Percentiles rank a stretch among this genome's conserved stretches.
These are phyloP conservation scores for Podospora comata DNA, from an alignment of 495 filamentous ascomycete genomes.

Conservation along the genomic window DNA sequence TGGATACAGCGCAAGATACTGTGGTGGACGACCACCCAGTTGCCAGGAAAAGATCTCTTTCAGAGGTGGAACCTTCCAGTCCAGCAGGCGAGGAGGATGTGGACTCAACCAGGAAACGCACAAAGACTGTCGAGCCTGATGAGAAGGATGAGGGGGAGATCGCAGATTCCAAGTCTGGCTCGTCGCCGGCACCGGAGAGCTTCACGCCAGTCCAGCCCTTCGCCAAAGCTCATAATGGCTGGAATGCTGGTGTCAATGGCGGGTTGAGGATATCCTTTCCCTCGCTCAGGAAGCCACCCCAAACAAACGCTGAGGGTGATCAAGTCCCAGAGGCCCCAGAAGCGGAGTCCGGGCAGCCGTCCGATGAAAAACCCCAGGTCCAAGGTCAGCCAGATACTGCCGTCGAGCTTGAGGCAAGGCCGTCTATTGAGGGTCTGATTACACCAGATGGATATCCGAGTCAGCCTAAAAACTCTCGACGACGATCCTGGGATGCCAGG, in stretches of 20 bases:
- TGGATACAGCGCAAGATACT: neutral
- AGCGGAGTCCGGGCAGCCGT: neutral
- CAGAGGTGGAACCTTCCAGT: neutral
- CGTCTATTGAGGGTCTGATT: neutral
- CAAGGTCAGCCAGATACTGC: neutral
- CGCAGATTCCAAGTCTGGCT: conserved; percentile 26
- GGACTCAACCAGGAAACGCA: neutral
- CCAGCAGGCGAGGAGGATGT: neutral
- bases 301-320: neutral
- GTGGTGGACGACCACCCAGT: neutral
- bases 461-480: neutral
- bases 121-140: neutral
- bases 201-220: neutral
- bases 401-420: neutral
- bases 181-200: conserved; percentile 7
- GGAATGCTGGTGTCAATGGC: conserved; percentile 39
- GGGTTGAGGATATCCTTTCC: conserved; percentile 34
- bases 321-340: neutral
- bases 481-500: conserved; percentile 16
- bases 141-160: conserved; percentile 22
- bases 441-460: conserved; percentile 13
- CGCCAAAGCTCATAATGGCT: conserved; percentile 24
- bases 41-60: neutral
- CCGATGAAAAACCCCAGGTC: neutral
- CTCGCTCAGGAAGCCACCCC: conserved; percentile 10